Base-by-base conservation (phyloP, 345 rosid species). In the Populus deltoides region DNA sequence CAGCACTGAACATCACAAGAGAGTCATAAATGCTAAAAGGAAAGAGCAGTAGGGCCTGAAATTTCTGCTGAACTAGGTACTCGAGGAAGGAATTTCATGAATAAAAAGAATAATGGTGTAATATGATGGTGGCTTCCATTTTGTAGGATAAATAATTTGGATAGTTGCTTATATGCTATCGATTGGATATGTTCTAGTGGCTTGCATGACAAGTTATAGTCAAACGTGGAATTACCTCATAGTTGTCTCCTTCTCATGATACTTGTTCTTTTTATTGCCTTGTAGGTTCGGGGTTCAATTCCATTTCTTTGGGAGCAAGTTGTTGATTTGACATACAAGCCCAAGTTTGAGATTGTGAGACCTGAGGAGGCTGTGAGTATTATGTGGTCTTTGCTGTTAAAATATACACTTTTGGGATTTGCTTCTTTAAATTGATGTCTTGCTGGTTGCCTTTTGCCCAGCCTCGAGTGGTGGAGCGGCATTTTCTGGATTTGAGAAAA, bases 261-360 rank as follows among this genome's bases (percentile, higher is more conserved):
- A 62, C 15, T 55, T 27, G 49, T 73, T n/a, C 63, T 43, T 65
- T 81, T 70, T 13, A 51, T 81, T 76, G 63, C 36, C 65, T 75
- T 83, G 51, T 82, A 96, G 99, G 84, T 93, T 75, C 90, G 99
- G 66, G 99, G 99, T 5, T 96, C 98, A 82, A 96, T 96, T 53
- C 99, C 99, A 45, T 90, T 96, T 77, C 77, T 81, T 69, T 96
- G 99, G 99, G 97, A 96, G 87, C 99, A 96, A 81, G 81, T 92
- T 85, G 99, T 93, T 75, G 93, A 96, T 86, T 85, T 96, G 88
- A 91, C 91, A n/a, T 96, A 96, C 82, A 96, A 96, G 87, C 99
- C 99, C 78, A 93, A 93, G 84, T 93, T 92, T 86, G 98, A 93
- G 86, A 96, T 96, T 80, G 86, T 92, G 78, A 89, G 75, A 80